phyloP scores from a whole-genome alignment of 1,284 basidiomycete genomes.

The Grifola frondosa region DNA sequence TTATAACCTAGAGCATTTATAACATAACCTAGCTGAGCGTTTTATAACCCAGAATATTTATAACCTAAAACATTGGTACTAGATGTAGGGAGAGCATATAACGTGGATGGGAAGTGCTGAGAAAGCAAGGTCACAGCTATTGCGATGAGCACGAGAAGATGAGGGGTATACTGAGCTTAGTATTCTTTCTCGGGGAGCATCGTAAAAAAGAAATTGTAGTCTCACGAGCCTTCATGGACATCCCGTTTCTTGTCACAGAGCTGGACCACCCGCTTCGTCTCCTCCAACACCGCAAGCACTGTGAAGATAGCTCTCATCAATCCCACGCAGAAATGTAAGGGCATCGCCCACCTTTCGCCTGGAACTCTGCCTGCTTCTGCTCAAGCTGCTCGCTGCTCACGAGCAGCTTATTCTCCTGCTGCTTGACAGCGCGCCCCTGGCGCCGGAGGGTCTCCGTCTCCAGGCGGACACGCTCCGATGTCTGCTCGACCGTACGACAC shows the following conservation, averaged over 20 bases:
- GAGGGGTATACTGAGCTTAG: no score
- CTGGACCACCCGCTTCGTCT: constrained; percentile 50
- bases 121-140: no score
- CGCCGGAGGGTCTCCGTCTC: constrained; percentile 57
- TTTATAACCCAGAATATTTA: no score
- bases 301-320: neutral
- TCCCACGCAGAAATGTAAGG: neutral
- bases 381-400: constrained; percentile 55
- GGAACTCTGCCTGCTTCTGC: constrained; percentile 53
- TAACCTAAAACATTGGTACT: no score
- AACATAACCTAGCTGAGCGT: no score
- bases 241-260: constrained; percentile 47
- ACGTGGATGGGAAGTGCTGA: no score
- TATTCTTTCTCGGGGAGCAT: no score
- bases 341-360: constrained; percentile 49
- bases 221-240: constrained; percentile 18
- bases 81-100: no score
- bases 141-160: no score
- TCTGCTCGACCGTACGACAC: constrained; percentile 52
- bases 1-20: no score
- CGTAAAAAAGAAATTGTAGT: no score
- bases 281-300: constrained; percentile 61
- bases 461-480: constrained; percentile 49
- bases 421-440: constrained; percentile 49
- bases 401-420: constrained; percentile 52